Percentiles rank a stretch among this genome's conserved stretches.
Conservation (phyloP, 2,329 filamentous ascomycete species). For the Penicillium aurantiogriseum region DNA sequence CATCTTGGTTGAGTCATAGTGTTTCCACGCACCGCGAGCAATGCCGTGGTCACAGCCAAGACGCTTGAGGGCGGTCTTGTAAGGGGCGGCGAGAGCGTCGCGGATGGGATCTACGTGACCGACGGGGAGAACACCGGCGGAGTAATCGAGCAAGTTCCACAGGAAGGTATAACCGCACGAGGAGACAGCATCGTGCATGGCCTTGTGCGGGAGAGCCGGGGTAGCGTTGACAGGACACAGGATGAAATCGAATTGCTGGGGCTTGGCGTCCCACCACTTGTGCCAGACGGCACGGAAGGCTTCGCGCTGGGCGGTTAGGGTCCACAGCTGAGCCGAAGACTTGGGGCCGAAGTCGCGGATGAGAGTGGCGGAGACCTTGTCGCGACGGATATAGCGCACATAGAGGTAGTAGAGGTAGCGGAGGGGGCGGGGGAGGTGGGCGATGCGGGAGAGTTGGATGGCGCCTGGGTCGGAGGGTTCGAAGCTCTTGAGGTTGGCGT, state of each 20-base stretch:
- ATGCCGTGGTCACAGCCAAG: constrained; percentile 67
- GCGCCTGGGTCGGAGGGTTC: constrained; percentile 80
- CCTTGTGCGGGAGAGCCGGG: constrained; percentile 80
- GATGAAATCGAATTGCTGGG: constrained; percentile 73
- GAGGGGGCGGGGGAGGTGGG: constrained; percentile 68
- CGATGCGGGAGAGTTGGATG: constrained; percentile 70
- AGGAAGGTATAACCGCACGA: constrained; percentile 92
- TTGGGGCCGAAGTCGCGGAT: constrained; percentile 72
- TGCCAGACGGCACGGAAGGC: constrained; percentile 75
- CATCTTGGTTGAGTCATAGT: constrained; percentile 81
- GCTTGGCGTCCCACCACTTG: constrained; percentile 74
- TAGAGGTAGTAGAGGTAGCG: constrained; percentile 87
- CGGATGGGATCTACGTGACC: constrained; percentile 76
- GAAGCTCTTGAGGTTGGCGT: constrained; percentile 70
- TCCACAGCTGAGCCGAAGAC: constrained; percentile 76
- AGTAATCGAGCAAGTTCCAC: constrained; percentile 91
- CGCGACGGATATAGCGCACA: constrained; percentile 77
- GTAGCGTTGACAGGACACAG: constrained; percentile 85
- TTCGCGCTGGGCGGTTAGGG: constrained; percentile 74
- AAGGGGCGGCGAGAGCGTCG: constrained; percentile 59
- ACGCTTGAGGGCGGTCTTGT: constrained; percentile 35
- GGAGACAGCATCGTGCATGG: constrained; percentile 80
- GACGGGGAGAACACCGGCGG: constrained; percentile 76
- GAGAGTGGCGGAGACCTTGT: constrained; percentile 75
- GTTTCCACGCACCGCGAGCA: constrained; percentile 76